Base-by-base conservation (phyloP, 257 asterid species). In the Penstemon eatonii region DNA sequence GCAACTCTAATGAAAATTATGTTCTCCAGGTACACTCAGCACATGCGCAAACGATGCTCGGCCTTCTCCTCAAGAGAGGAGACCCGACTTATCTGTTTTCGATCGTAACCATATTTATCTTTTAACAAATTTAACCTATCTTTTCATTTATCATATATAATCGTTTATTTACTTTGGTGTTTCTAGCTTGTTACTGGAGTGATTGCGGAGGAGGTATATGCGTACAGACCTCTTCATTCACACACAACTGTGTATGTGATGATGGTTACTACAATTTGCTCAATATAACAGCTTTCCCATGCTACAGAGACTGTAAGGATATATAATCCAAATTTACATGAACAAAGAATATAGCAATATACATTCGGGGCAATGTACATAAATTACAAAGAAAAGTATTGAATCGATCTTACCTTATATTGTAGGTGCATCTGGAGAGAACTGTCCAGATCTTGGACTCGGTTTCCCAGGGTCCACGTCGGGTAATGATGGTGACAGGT, bases 171-270 rank as follows among this genome's bases (percentile, higher is more conserved):
- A 6, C 18, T 13, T 61, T 7, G 19, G 39, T 72, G 76, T 9
- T 44, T 69, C 11, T 12, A 90, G 96, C 94, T 33, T 90, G 96
- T 72, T 69, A 55, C 68, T 90, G 96, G 94, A 79, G 82, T 10
- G 85, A 83, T 8, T 91, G 96, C 40, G 97, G 97, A 67, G 96
- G 91, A n/a, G 97, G 97, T 36, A 70, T 72, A 0, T 91, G 97
- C 86, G 85, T 76, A 71, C 76, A 72, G 73, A 86, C 86, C 45
- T 86, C 96, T 4, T 13, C 18, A 1, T 66, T 91, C 73, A 81
- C 86, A 0, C 86, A 80, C 76, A 65, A 66, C 1, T 91, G 97
- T 56, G 42, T 49, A 33, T 91, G 97, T 36, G 56, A 85, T 4
- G 83, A 74, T 77, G 97, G 89, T 25, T 85, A 83, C 72, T 71